Percentiles rank a stretch among this genome's conserved stretches.
Conservation (phyloP, 257 asterid genomes). For the Lantana camara region DNA sequence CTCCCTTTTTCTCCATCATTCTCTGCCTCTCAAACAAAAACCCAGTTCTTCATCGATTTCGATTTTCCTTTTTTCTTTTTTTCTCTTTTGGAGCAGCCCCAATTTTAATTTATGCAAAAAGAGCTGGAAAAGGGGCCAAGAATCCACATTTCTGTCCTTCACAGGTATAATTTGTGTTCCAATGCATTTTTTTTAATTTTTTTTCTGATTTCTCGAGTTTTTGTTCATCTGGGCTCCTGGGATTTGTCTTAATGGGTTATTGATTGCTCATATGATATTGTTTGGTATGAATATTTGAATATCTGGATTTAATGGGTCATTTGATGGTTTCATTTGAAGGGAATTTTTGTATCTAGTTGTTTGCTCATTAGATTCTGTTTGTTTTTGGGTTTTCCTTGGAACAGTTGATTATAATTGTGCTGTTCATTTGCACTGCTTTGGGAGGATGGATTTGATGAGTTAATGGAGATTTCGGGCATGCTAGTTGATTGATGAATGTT, state of each 20-base stretch:
- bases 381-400: background rate
- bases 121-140: background rate
- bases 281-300: background rate
- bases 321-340: background rate
- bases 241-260: background rate
- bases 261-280: background rate
- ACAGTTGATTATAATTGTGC: background rate
- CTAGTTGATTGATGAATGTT: constrained; percentile 1
- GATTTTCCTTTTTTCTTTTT: background rate
- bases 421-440: background rate
- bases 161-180: background rate
- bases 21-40: constrained; percentile 12
- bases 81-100: constrained; percentile 10
- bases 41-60: constrained; percentile 1
- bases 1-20: constrained; percentile 7
- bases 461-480: background rate
- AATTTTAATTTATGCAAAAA: background rate
- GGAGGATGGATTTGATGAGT: background rate
- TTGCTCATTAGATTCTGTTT: background rate
- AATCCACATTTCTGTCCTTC: background rate
- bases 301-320: background rate
- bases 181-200: too few relatives aligned
- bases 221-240: background rate
- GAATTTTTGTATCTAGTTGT: background rate
- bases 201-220: background rate